Conservation (phyloP, 2,329 filamentous ascomycete species). For the Aureobasidium sp. region DNA sequence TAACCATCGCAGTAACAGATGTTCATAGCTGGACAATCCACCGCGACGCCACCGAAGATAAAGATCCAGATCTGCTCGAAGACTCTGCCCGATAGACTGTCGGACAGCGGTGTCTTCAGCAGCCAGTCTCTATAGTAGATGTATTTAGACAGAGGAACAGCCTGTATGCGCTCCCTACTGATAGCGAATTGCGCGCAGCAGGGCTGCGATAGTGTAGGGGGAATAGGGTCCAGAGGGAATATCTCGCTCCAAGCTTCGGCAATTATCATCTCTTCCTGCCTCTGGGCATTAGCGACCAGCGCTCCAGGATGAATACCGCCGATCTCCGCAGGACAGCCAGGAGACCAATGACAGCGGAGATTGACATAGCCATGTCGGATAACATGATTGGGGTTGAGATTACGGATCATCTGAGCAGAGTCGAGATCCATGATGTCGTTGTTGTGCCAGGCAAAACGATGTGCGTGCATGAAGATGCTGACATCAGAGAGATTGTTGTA, state of each 20-base stretch:
- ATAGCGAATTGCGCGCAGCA: conserved; percentile 61
- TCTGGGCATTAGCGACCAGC: conserved; percentile 29
- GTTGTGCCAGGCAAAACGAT: conserved; percentile 54
- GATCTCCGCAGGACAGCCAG: conserved; percentile 51
- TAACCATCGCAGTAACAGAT: conserved; percentile 59
- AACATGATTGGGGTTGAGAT: conserved; percentile 41
- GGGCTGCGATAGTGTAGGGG: conserved; percentile 49
- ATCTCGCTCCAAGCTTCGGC: conserved; percentile 42
- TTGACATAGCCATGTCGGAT: conserved; percentile 48
- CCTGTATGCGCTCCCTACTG: conserved; percentile 49
- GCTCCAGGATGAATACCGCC: conserved; percentile 33
- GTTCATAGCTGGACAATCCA: conserved; percentile 47
- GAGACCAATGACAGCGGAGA: conserved; percentile 48
- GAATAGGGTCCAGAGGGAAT: conserved; percentile 42
- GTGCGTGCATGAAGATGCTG: conserved; percentile 55
- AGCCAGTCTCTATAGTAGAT: conserved; percentile 56
- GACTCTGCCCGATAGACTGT: conserved; percentile 52
- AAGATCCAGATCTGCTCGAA: conserved; percentile 61
- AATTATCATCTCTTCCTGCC: conserved; percentile 40
- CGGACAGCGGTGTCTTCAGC: conserved; percentile 48
- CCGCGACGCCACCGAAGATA: conserved; percentile 48
- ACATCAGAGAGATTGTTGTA: conserved; percentile 55
- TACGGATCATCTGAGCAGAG: conserved; percentile 38
- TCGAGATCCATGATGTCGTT: conserved; percentile 44
- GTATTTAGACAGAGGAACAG: conserved; percentile 48